Conservation (phyloP, 23 red algal species). For the Gracilariopsis chorda region DNA sequence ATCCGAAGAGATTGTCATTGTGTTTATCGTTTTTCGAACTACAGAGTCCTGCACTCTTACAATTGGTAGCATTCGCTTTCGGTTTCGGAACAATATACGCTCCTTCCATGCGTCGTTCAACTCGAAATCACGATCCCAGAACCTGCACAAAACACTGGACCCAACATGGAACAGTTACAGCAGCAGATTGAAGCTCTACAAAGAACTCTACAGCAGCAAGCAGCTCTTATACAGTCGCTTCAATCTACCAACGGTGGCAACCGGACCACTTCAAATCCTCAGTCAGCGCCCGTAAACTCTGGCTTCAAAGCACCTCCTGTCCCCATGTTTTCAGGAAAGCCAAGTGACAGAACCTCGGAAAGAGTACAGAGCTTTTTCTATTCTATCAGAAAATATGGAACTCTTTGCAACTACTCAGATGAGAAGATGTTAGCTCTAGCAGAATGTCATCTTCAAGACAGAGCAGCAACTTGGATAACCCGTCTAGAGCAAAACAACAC, state of each 20-base stretch:
- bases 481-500: background rate
- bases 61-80: slow-evolving; percentile 3
- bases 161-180: background rate
- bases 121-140: background rate
- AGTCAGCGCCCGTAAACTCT: too few species aligned
- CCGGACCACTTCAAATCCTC: background rate
- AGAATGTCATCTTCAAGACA: slow-evolving; percentile 22
- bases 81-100: background rate
- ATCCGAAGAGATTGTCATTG: too few species aligned
- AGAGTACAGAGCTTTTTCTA: slow-evolving; percentile 11
- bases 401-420: background rate
- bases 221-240: background rate
- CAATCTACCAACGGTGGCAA: background rate
- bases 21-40: too few species aligned
- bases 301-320: slow-evolving; percentile 20
- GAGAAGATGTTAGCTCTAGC: slow-evolving; percentile 19
- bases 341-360: background rate
- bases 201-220: background rate
- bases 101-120: background rate
- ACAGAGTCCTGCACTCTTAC: too few species aligned
- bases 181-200: slow-evolving; percentile 1
- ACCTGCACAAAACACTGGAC: background rate
- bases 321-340: slow-evolving; percentile 2
- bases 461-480: slow-evolving; percentile 30
- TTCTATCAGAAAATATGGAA: background rate